These are phyloP conservation scores for Spathaspora sp. DNA, from an alignment of 805 yeast species.

Conservation along the genomic window DNA sequence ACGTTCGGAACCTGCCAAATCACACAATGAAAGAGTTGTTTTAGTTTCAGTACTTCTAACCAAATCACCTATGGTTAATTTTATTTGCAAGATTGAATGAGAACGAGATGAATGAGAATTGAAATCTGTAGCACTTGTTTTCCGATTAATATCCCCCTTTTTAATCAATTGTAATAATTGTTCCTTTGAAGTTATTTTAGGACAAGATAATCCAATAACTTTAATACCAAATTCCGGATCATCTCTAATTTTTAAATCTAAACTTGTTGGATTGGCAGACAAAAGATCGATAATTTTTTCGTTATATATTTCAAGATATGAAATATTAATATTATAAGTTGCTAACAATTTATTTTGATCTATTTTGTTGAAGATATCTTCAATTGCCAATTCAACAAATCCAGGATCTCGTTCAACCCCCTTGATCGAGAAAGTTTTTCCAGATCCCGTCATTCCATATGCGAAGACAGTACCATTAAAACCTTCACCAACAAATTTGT, in stretches of 20 bases:
- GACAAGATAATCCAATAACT: conserved; percentile 71
- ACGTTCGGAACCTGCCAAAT: conserved; percentile 94
- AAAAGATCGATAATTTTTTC: conserved; percentile 81
- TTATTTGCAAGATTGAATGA: conserved; percentile 81
- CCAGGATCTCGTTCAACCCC: conserved; percentile 66
- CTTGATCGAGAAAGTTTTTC: conserved; percentile 85
- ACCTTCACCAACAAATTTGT: conserved; percentile 59
- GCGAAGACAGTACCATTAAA: conserved; percentile 90
- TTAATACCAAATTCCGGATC: conserved; percentile 68
- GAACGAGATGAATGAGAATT: conserved; percentile 86
- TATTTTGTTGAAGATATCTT: conserved; percentile 51
- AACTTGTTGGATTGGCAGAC: conserved; percentile 20
- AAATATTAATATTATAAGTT: conserved; percentile 48
- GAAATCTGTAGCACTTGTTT: conserved; percentile 86
- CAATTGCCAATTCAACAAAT: conserved; percentile 64
- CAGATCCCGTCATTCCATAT: conserved; percentile 93
- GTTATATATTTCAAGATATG: conserved; percentile 84
- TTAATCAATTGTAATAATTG: conserved; percentile 61
- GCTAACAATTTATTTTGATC: conserved; percentile 19
- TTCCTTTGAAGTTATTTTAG: conserved; percentile 49
- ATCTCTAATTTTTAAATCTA: conserved; percentile 74
- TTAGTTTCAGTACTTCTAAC: conserved; percentile 35
- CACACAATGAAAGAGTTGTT: conserved; percentile 81
- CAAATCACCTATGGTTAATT: conserved; percentile 45
- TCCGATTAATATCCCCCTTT: conserved; percentile 69